Conservation (phyloP, 805 yeast species). For the Kuraishia cidri region DNA sequence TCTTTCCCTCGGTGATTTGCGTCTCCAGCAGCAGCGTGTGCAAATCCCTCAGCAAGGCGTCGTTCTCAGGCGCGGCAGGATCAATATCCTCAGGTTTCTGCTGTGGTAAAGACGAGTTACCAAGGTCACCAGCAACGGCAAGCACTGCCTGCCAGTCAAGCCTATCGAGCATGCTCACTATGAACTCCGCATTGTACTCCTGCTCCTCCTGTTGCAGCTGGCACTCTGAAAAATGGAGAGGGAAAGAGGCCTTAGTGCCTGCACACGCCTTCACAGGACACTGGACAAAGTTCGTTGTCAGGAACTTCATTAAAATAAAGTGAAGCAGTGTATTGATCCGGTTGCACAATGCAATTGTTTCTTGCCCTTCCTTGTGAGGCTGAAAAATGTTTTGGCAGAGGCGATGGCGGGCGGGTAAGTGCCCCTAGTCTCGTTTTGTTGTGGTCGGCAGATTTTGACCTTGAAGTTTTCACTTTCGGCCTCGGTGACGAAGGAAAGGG, state of each 20-base stretch:
- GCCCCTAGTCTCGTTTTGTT: neutral
- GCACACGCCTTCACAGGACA: slow-evolving; percentile 86
- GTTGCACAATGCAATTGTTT: too few species aligned
- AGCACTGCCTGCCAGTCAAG: slow-evolving; percentile 85
- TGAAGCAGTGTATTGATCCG: too few species aligned
- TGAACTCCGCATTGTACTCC: slow-evolving; percentile 78
- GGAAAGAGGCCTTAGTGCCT: slow-evolving; percentile 67
- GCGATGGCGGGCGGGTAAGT: neutral
- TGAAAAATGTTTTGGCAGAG: too few species aligned
- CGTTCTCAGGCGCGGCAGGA: slow-evolving; percentile 34
- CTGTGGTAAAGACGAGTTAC: slow-evolving; percentile 52
- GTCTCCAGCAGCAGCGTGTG: slow-evolving; percentile 80
- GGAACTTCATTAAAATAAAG: slow-evolving; percentile 77
- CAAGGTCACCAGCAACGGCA: slow-evolving; percentile 67
- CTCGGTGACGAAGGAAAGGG: too few species aligned
- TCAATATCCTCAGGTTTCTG: slow-evolving; percentile 51
- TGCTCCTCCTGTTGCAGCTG: slow-evolving; percentile 67
- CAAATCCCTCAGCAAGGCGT: slow-evolving; percentile 59
- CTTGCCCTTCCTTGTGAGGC: too few species aligned
- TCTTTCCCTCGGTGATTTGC: slow-evolving; percentile 77
- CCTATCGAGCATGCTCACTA: slow-evolving; percentile 67
- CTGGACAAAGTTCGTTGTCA: slow-evolving; percentile 94
- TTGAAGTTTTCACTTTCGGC: too few species aligned
- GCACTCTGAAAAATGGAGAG: slow-evolving; percentile 61
- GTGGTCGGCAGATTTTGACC: too few species aligned